These are phyloP conservation scores for Tetrapisispora fleetii DNA, from an alignment of 805 yeast species.

Conservation along the genomic window DNA sequence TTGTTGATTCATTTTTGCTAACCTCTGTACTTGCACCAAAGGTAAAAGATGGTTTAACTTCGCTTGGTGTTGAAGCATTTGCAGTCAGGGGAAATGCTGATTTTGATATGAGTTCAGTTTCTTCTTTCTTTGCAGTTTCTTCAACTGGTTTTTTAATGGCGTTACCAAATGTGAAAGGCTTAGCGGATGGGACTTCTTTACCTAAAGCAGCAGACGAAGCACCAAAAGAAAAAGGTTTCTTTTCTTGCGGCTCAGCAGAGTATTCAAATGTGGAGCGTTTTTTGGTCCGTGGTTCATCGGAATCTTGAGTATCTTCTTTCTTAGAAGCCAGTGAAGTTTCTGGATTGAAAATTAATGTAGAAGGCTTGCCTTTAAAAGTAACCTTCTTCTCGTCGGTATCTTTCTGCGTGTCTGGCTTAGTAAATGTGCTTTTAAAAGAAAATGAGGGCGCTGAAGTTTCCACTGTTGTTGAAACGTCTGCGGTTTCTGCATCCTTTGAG, in stretches of 20 bases:
- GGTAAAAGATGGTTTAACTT: constrained; percentile 4
- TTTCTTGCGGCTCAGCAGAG: background rate
- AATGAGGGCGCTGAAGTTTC: too few species aligned
- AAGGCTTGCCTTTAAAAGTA: background rate
- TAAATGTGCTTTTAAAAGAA: background rate
- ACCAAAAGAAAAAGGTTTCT: background rate
- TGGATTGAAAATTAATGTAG: background rate
- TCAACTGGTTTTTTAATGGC: background rate
- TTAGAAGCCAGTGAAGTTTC: background rate
- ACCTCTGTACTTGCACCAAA: constrained; percentile 3
- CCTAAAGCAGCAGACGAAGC: background rate
- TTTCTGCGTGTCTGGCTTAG: background rate
- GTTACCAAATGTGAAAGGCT: constrained; percentile 5
- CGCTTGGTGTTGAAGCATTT: background rate
- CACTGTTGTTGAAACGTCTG: too few species aligned
- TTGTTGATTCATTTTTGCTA: background rate
- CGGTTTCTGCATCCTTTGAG: background rate
- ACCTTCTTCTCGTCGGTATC: background rate
- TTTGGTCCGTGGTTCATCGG: background rate
- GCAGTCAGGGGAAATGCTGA: constrained; percentile 20
- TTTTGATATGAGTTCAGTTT: background rate
- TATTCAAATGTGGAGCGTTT: background rate
- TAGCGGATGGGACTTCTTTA: background rate
- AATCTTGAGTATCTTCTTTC: background rate
- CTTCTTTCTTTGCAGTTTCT: background rate